Conservation (phyloP, 2,329 filamentous ascomycete genomes). For the Metarhizium album region DNA sequence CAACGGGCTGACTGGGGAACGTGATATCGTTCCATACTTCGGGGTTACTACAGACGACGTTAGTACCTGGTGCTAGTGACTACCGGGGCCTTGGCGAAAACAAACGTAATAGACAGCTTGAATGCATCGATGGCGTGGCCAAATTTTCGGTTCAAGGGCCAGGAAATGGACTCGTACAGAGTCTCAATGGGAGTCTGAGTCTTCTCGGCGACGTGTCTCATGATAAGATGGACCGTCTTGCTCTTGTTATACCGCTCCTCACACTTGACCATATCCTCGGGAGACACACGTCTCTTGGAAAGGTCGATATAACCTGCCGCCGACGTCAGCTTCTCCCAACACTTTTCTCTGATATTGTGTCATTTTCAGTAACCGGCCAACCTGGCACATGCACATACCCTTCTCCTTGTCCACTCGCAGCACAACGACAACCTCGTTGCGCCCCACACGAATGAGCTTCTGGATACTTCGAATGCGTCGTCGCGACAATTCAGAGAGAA, state of each 20-base stretch:
- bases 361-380: neutral
- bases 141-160: constrained; percentile 96
- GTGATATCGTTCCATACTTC: constrained; percentile 90
- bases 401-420: constrained; percentile 99
- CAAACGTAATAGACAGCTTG: constrained; percentile 95
- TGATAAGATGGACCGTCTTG: constrained; percentile 98
- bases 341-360: constrained; percentile 5
- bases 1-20: constrained; percentile 77
- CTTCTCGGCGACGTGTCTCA: constrained; percentile 98
- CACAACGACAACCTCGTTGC: constrained; percentile 97
- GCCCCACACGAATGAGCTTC: constrained; percentile 94
- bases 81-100: constrained; percentile 7
- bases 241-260: constrained; percentile 99
- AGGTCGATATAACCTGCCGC: constrained; percentile 78
- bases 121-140: constrained; percentile 96
- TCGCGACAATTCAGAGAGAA: constrained; percentile 93
- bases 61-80: neutral
- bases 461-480: constrained; percentile 98
- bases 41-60: constrained; percentile 54
- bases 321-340: constrained; percentile 16
- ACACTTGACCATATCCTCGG: constrained; percentile 96
- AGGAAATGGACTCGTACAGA: constrained; percentile 87
- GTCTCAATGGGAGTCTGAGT: constrained; percentile 87
- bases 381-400: constrained; percentile 37
- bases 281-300: constrained; percentile 93